Evolutionary conservation across 2,329 filamentous ascomycete species (phyloP).

Genomic region (Trichoderma gracile): DNA sequence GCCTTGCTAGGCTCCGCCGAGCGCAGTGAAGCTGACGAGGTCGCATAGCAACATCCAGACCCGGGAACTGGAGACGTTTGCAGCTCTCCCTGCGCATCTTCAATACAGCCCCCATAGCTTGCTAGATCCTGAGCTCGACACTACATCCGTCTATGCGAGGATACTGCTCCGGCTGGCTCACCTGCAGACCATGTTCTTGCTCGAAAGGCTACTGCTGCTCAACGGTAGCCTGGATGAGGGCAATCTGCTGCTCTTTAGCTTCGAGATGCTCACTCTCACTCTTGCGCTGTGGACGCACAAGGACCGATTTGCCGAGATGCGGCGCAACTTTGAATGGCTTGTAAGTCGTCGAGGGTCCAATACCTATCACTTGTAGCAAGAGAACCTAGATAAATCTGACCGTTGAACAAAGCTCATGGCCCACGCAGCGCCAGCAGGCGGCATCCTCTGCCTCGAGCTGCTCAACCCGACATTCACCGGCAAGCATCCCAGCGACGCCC

Average conservation of each 20-base stretch:
- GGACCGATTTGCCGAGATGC: constrained; percentile 46
- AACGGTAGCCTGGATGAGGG: constrained; percentile 41
- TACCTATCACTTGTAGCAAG: not conserved
- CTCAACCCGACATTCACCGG: constrained; percentile 46
- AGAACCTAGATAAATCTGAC: not conserved
- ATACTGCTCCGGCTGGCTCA: constrained; percentile 52
- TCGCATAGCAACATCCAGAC: constrained; percentile 6
- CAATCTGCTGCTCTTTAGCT: constrained; percentile 47
- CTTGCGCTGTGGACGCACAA: constrained; percentile 52
- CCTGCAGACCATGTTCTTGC: constrained; percentile 59
- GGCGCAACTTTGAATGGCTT: constrained; percentile 52
- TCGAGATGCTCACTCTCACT: constrained; percentile 50
- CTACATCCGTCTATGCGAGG: constrained; percentile 44
- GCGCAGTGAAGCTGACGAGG: not conserved
- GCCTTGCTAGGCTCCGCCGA: no score
- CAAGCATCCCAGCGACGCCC: constrained; percentile 37
- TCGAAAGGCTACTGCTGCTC: constrained; percentile 57
- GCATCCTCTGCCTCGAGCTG: constrained; percentile 53
- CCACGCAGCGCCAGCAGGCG: constrained; percentile 51
- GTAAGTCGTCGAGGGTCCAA: constrained; percentile 34
- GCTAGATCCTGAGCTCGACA: constrained; percentile 35
- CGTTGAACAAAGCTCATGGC: constrained; percentile 45
- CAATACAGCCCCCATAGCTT: constrained; percentile 44
- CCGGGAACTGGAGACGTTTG: constrained; percentile 2
- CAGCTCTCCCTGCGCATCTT: constrained; percentile 39